A percentile compares a stretch with the other conserved stretches of the same genome.
Conservation (phyloP, 257 asterid species). For the Ocimum tenuiflorum region DNA sequence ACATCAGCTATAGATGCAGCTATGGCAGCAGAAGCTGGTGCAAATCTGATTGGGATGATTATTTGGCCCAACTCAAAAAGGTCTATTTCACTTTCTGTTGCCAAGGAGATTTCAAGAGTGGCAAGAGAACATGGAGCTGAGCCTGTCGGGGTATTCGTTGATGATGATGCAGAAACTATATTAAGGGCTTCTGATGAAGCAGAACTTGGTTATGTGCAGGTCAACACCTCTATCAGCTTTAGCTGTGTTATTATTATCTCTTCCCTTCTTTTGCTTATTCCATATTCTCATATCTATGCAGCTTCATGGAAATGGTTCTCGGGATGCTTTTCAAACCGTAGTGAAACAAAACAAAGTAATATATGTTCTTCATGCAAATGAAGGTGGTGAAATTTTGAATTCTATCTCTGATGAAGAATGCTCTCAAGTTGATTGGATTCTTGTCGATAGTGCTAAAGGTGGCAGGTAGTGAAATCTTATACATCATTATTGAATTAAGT, state of each 20-base stretch:
- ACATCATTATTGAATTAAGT: neutral
- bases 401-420: constrained; percentile 61
- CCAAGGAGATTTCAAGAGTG: constrained; percentile 78
- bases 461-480: constrained; percentile 55
- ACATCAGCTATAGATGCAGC: constrained; percentile 86
- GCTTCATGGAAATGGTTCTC: constrained; percentile 90
- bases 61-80: constrained; percentile 90
- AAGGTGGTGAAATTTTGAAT: constrained; percentile 66
- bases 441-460: constrained; percentile 84
- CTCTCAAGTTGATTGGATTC: constrained; percentile 81
- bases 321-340: constrained; percentile 51
- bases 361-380: constrained; percentile 79
- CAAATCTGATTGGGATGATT: constrained; percentile 85
- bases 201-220: constrained; percentile 89
- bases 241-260: neutral
- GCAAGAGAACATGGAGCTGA: constrained; percentile 65
- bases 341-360: constrained; percentile 50
- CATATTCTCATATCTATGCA: constrained; percentile 24
- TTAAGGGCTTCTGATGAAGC: constrained; percentile 58
- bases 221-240: constrained; percentile 15
- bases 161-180: constrained; percentile 75
- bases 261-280: constrained; percentile 9
- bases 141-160: constrained; percentile 93
- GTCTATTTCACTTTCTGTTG: constrained; percentile 59
- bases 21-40: constrained; percentile 91